Conservation (phyloP, 345 rosid species). For the Salix arbutifolia region DNA sequence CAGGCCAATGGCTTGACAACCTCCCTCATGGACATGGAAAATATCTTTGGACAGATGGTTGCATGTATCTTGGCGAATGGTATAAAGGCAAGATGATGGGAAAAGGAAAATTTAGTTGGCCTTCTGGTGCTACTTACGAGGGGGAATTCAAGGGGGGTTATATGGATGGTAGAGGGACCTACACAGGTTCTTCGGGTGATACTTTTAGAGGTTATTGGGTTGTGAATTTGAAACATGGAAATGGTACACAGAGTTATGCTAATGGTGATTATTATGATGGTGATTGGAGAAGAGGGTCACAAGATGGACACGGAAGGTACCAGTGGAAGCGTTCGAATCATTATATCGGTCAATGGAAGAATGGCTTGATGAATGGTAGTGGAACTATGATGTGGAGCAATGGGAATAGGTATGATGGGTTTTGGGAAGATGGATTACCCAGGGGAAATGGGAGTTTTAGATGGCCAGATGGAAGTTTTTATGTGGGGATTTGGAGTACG, state of each 20-base stretch:
- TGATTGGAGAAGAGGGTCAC: constrained; percentile 79
- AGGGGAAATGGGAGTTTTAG: constrained; percentile 81
- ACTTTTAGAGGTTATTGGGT: constrained; percentile 79
- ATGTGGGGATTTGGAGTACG: constrained; percentile 88
- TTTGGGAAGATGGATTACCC: constrained; percentile 84
- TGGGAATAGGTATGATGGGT: constrained; percentile 86
- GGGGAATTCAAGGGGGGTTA: constrained; percentile 86
- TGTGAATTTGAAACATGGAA: constrained; percentile 86
- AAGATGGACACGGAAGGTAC: constrained; percentile 85
- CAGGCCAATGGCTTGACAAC: constrained; percentile 65
- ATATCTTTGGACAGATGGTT: constrained; percentile 88
- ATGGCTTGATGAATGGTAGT: constrained; percentile 66
- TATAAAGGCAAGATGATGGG: constrained; percentile 63
- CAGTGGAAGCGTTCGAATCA: constrained; percentile 79
- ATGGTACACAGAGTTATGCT: constrained; percentile 59
- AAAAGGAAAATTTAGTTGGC: constrained; percentile 86
- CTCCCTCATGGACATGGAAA: constrained; percentile 84
- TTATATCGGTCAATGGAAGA: constrained; percentile 80
- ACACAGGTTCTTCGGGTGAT: constrained; percentile 61
- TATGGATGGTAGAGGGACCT: constrained; percentile 94
- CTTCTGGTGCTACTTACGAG: constrained; percentile 88
- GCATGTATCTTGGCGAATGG: constrained; percentile 96
- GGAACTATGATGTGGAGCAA: constrained; percentile 82
- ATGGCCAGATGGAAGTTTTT: constrained; percentile 72
- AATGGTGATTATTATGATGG: constrained; percentile 87